phyloP scores from a whole-genome alignment of 2,329 filamentous ascomycete species.

The Sarocladiaceae sp. region DNA sequence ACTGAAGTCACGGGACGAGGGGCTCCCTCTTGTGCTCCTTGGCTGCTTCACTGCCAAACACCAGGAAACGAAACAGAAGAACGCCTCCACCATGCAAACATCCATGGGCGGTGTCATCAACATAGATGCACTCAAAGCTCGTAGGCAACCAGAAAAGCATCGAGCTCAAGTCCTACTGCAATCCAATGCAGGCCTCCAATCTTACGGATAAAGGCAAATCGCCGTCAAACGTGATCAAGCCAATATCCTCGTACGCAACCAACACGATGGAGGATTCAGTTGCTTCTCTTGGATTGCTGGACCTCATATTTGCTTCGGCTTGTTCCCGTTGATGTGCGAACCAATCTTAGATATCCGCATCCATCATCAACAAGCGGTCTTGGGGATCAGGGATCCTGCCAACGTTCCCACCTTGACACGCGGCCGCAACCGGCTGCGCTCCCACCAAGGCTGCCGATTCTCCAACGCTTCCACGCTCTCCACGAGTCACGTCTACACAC shows the following conservation, averaged over 20 bases:
- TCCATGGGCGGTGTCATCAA: background rate
- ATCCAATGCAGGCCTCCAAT: too few relatives aligned
- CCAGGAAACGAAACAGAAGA: constrained; percentile 4
- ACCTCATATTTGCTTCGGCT: background rate
- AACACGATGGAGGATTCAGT: background rate
- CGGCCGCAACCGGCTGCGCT: constrained; percentile 7
- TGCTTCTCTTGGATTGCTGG: background rate
- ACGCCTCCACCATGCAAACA: background rate
- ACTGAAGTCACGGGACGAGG: background rate
- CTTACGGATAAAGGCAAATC: background rate
- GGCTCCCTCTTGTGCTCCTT: background rate
- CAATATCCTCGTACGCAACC: background rate
- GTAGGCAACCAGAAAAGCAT: background rate
- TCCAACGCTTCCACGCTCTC: background rate
- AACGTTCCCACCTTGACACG: background rate
- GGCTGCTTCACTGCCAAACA: background rate
- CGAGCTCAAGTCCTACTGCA: too few relatives aligned
- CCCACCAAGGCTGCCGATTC: background rate
- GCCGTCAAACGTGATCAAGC: background rate
- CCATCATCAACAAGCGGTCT: background rate
- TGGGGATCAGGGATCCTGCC: background rate
- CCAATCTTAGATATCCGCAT: constrained; percentile 1
- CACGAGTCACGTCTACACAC: constrained; percentile 3
- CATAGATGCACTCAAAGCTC: background rate
- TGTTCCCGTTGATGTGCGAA: background rate